Conservation (phyloP, 2,329 filamentous ascomycete genomes). For the Trichoderma citrinoviride region DNA sequence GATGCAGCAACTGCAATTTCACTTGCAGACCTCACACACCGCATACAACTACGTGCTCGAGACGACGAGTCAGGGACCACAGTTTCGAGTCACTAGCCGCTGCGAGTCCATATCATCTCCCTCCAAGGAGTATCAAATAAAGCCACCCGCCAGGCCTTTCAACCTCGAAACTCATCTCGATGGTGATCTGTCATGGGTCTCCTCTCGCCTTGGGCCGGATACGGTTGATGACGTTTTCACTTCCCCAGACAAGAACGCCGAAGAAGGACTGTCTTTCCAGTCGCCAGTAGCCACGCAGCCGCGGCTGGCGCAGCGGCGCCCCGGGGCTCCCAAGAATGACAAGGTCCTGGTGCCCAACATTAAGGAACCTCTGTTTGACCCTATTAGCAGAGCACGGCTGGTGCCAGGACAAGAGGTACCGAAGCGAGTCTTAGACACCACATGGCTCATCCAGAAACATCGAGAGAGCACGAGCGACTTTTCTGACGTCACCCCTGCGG, state of each 20-base stretch:
- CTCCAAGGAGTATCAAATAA: constrained; percentile 43
- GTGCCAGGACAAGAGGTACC: constrained; percentile 49
- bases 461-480: constrained; percentile 57
- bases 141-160: constrained; percentile 43
- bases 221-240: constrained; percentile 29
- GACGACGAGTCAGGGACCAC: constrained; percentile 37
- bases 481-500: constrained; percentile 51
- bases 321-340: constrained; percentile 24
- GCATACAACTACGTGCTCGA: constrained; percentile 45
- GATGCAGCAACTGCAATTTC: constrained; percentile 47
- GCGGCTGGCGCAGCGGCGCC: constrained; percentile 17
- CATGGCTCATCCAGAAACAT: constrained; percentile 59
- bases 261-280: constrained; percentile 28
- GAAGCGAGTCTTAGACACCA: constrained; percentile 44
- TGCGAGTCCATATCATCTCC: constrained; percentile 32
- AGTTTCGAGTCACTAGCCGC: constrained; percentile 41
- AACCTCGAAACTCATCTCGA: constrained; percentile 44
- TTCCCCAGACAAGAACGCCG: constrained; percentile 27
- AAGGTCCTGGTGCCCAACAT: constrained; percentile 48
- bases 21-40: constrained; percentile 46
- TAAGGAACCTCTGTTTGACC: constrained; percentile 55
- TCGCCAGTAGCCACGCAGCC: constrained; percentile 26
- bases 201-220: constrained; percentile 41
- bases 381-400: constrained; percentile 53
- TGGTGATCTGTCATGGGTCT: constrained; percentile 48